A percentile compares a stretch with the other conserved stretches of the same genome.
These are phyloP conservation scores for Aspergillus sp. DNA, from an alignment of 2,329 filamentous ascomycete species.

Conservation along the genomic window DNA sequence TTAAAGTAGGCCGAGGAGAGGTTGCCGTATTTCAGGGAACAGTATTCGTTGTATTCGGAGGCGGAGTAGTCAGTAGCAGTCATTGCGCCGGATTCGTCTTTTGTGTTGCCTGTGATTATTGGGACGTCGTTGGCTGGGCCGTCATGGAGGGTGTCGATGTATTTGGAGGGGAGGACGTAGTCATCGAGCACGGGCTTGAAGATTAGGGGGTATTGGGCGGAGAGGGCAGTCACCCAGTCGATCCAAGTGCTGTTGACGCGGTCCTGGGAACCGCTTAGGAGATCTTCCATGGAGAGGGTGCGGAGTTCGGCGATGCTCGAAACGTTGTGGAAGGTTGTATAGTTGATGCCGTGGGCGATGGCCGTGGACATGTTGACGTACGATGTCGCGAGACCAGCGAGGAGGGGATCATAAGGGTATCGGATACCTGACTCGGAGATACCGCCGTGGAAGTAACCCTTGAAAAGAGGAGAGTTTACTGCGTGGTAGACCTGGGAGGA, in stretches of 20 bases:
- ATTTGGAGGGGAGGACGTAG: slow-evolving; percentile 21
- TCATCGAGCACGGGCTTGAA: slow-evolving; percentile 23
- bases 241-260: slow-evolving; percentile 18
- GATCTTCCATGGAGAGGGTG: slow-evolving; percentile 15
- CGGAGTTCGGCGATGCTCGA: slow-evolving; percentile 17
- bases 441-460: slow-evolving; percentile 23
- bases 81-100: slow-evolving; percentile 26
- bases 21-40: slow-evolving; percentile 26
- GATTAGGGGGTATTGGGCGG: slow-evolving; percentile 20
- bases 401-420: slow-evolving; percentile 22
- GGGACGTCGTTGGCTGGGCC: slow-evolving; percentile 30
- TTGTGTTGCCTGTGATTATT: slow-evolving; percentile 31
- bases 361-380: slow-evolving; percentile 24
- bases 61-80: slow-evolving; percentile 17
- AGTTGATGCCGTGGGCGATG: slow-evolving; percentile 18
- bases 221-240: slow-evolving; percentile 22
- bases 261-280: slow-evolving; percentile 20
- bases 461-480: slow-evolving; percentile 24
- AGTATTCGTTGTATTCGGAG: slow-evolving; percentile 22
- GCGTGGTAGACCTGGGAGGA: slow-evolving; percentile 26
- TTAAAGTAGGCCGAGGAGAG: slow-evolving; percentile 20
- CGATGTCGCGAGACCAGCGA: slow-evolving; percentile 22
- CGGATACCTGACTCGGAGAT: slow-evolving; percentile 26
- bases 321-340: slow-evolving; percentile 19
- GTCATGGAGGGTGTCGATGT: slow-evolving; percentile 17